Evolutionary conservation across 208 protist species (phyloP).

Genomic region (Acanthamoeba quina): DNA sequence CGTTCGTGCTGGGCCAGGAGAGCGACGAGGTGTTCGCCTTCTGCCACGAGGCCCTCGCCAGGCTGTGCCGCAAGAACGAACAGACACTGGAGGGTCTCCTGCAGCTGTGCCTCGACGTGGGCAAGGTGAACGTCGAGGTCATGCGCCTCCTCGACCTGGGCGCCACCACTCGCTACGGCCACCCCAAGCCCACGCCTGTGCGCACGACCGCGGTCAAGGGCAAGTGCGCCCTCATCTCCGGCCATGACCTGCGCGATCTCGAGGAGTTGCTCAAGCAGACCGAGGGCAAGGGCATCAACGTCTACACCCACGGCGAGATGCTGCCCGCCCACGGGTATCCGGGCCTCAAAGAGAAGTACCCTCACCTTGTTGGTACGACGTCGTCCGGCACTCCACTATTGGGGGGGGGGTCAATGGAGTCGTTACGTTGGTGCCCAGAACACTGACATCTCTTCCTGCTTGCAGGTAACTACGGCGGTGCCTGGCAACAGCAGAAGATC

Average conservation of each 20-base stretch:
- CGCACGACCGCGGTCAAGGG: conserved; percentile 77
- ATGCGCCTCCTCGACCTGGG: conserved; percentile 86
- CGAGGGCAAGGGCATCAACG: conserved; percentile 87
- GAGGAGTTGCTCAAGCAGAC: conserved; percentile 87
- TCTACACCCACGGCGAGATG: conserved; percentile 96
- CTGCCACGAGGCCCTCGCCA: conserved; percentile 77
- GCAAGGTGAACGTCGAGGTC: conserved; percentile 84
- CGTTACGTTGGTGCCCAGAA: too few relatives aligned
- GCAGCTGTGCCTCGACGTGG: conserved; percentile 79
- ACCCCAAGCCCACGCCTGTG: conserved; percentile 83
- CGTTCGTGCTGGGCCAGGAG: conserved; percentile 72
- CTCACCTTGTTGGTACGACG: conserved; percentile 81
- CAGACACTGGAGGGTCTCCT: conserved; percentile 78
- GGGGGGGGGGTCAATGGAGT: too few relatives aligned
- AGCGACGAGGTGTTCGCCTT: conserved; percentile 74
- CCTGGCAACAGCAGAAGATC: conserved; percentile 90
- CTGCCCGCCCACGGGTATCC: conserved; percentile 92
- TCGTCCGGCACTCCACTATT: conserved; percentile 84
- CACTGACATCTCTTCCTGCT: not conserved
- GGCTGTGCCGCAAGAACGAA: conserved; percentile 68
- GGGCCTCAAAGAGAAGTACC: conserved; percentile 84
- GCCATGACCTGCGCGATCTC: conserved; percentile 91
- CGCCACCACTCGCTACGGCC: conserved; percentile 82
- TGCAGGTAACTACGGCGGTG: conserved; percentile 78
- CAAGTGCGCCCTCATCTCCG: conserved; percentile 90